A percentile compares a stretch with the other conserved stretches of the same genome.
Evolutionary conservation across 805 yeast species (phyloP).

Genomic region (Nadsonia fulvescens): DNA sequence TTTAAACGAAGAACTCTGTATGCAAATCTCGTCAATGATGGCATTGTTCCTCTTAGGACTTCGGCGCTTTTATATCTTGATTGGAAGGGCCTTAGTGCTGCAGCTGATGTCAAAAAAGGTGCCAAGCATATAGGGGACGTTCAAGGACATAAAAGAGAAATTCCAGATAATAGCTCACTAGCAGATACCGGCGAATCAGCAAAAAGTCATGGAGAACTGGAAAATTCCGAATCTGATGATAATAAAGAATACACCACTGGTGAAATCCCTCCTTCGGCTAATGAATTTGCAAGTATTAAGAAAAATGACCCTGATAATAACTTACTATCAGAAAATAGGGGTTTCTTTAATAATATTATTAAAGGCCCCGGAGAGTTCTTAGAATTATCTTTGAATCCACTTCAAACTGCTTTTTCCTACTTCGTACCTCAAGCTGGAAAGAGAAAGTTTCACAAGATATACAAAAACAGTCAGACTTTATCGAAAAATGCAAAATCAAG

Average conservation of each 20-base stretch:
- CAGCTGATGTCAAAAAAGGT: constrained; percentile 21
- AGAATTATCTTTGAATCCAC: too few species aligned
- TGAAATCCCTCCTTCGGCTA: too few species aligned
- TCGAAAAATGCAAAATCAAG: too few species aligned
- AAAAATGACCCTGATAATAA: too few species aligned
- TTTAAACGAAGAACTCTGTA: constrained; percentile 65
- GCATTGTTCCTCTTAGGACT: constrained; percentile 87
- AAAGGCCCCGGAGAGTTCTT: too few species aligned
- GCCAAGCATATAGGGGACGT: too few species aligned
- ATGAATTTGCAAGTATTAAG: too few species aligned
- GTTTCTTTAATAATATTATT: too few species aligned
- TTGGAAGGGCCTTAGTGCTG: constrained; percentile 53
- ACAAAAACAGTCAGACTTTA: constrained; percentile 13
- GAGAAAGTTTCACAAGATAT: constrained; percentile 13
- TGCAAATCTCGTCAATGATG: constrained; percentile 84
- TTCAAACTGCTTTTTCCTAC: too few species aligned
- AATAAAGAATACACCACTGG: too few species aligned
- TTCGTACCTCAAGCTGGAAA: constrained; percentile 16
- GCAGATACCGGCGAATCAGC: constrained; percentile 21
- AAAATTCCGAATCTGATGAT: constrained; percentile 1
- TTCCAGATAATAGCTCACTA: too few species aligned
- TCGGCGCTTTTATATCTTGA: constrained; percentile 73
- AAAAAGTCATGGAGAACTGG: constrained; percentile 2
- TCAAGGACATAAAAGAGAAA: constrained; percentile 1
- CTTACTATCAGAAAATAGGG: too few species aligned